Evolutionary conservation across 352 stramenopile genomes (phyloP), one percentile per base, ranked within the genome.

Genomic region (Phytophthora rubi): DNA sequence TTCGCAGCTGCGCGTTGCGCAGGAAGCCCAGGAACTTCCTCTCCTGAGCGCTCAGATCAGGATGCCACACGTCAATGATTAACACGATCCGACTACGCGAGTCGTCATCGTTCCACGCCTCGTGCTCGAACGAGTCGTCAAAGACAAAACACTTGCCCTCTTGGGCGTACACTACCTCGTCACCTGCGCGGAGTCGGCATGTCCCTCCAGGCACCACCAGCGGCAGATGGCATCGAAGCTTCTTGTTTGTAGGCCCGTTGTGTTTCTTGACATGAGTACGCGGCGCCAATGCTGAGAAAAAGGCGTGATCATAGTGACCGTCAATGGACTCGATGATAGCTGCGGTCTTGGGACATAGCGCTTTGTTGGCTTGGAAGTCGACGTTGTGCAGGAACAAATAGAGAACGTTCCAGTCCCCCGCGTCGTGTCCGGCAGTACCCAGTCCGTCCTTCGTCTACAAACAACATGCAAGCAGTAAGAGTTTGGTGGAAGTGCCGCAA

Each of bases 121-220:
- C 93, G 78, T 99, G 98, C 79, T 99, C 93, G 76, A 98, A 99
- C 26, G 90, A 98, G 83, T 99, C 98, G 77, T 99, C 97, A 65
- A 99, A 98, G 4, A 99, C 70, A 32, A 99, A 84, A n/a, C 93
- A 97, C 49, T 98, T 92, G 53, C 96, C 96, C 68, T 97, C 83
- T 47, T 90, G 59, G 55, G 92, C 93, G 16, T 81, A 35, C 23
- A 95, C 73, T 9, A 82, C 76, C 55, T 95, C 75, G 53, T 84
- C 73, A 12, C 89, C 92, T 18, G 90, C 89, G 28, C 91, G 89
- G 26, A 98, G 75, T 9, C 82, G 74, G 28, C 89, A 93, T 39
- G 70, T 32, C 9, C 63, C 71, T 10, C 70, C 44, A n/a, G 90
- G 92, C 15, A 96, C 89, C n/a, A 97, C 71, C 23, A 98, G 71